Conservation (phyloP, 192 early-diverging fungal genomes). For the Coemansia sp. region DNA sequence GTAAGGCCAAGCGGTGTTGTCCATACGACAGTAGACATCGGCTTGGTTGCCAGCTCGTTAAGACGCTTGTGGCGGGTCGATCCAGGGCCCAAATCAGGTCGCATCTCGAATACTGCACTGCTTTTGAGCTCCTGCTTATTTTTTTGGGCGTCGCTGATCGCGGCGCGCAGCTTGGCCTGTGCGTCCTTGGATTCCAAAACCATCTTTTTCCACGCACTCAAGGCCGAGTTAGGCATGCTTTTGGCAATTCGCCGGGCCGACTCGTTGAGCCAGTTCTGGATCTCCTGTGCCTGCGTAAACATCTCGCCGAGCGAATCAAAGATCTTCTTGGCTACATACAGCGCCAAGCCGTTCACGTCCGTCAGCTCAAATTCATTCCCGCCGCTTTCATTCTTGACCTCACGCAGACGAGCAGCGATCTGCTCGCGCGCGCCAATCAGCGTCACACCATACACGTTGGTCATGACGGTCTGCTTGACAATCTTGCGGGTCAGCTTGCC, state of each 20-base stretch:
- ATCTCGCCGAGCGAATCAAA: slow-evolving; percentile 85
- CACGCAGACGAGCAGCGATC: slow-evolving; percentile 79
- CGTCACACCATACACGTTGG: slow-evolving; percentile 98
- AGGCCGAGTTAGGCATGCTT: slow-evolving; percentile 61
- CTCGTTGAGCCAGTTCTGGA: slow-evolving; percentile 93
- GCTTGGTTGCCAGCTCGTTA: slow-evolving; percentile 48
- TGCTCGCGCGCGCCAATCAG: slow-evolving; percentile 88
- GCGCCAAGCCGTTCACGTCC: slow-evolving; percentile 42
- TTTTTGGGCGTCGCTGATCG: slow-evolving; percentile 12
- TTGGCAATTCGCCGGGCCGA: slow-evolving; percentile 78
- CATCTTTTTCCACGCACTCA: slow-evolving; percentile 36
- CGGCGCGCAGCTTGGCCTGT: slow-evolving; percentile 19
- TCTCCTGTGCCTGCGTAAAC: slow-evolving; percentile 82
- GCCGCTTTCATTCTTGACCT: slow-evolving; percentile 66
- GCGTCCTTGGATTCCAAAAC: slow-evolving; percentile 24
- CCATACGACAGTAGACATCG: slow-evolving; percentile 93
- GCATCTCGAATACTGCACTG: slow-evolving; percentile 19
- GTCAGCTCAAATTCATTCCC: slow-evolving; percentile 54
- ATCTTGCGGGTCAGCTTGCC: slow-evolving; percentile 84
- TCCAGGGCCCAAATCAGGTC: slow-evolving; percentile 37
- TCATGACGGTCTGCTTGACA: slow-evolving; percentile 99
- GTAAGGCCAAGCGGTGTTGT: slow-evolving; percentile 92
- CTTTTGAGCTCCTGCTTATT: slow-evolving; percentile 8
- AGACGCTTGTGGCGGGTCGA: slow-evolving; percentile 28
- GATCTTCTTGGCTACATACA: slow-evolving; percentile 76